Evolutionary conservation across 306 rosid genomes (phyloP).

Genomic region (Lithocarpus polystachyus): DNA sequence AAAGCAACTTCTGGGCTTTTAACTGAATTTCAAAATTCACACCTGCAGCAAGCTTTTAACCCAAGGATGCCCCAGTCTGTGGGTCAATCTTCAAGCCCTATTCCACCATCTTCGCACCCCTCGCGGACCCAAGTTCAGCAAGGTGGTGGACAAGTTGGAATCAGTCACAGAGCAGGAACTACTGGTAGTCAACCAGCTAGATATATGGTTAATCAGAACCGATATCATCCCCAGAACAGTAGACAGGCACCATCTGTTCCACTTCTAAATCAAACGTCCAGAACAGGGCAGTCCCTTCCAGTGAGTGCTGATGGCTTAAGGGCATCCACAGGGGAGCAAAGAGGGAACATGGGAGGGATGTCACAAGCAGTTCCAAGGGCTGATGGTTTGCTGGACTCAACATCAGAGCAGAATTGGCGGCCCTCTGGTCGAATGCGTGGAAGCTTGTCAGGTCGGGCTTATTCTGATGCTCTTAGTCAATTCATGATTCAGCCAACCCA

Average conservation of each 20-base stretch:
- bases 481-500: slow-evolving; percentile 62
- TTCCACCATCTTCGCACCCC: slow-evolving; percentile 22
- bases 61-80: slow-evolving; percentile 20
- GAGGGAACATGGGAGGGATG: slow-evolving; percentile 38
- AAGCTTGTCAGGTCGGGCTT: slow-evolving; percentile 55
- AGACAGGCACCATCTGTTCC: slow-evolving; percentile 39
- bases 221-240: slow-evolving; percentile 14
- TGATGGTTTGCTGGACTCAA: slow-evolving; percentile 24
- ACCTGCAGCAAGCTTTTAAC: slow-evolving; percentile 60
- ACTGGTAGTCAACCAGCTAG: slow-evolving; percentile 34
- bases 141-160: slow-evolving; percentile 39
- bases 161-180: slow-evolving; percentile 32
- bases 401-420: slow-evolving; percentile 55
- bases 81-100: slow-evolving; percentile 24
- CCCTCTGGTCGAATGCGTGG: slow-evolving; percentile 86
- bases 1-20: slow-evolving; percentile 17
- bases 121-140: slow-evolving; percentile 33
- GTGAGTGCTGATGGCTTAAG: slow-evolving; percentile 23
- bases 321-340: slow-evolving; percentile 36
- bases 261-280: slow-evolving; percentile 38
- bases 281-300: slow-evolving; percentile 29
- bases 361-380: slow-evolving; percentile 41
- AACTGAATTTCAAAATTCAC: slow-evolving; percentile 42
- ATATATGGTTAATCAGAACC: slow-evolving; percentile 12
- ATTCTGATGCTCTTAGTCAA: slow-evolving; percentile 36